A percentile compares a stretch with the other conserved stretches of the same genome.
These are phyloP conservation scores for Xylariaceae sp. DNA, from an alignment of 2,329 filamentous ascomycete species.

Conservation along the genomic window DNA sequence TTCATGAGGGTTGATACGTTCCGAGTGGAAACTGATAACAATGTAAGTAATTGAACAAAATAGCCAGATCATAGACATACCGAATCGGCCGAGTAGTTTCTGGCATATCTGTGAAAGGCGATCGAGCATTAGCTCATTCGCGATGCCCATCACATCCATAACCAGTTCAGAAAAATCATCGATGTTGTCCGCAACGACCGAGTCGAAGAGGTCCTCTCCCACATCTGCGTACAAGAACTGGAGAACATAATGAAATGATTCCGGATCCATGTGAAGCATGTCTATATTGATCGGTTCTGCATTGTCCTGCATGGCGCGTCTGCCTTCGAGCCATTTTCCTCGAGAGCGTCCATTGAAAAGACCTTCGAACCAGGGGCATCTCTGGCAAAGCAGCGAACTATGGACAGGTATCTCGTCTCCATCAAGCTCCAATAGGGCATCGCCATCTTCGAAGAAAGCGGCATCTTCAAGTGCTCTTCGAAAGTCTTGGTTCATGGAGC, in stretches of 20 bases:
- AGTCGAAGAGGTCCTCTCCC: slow-evolving; percentile 77
- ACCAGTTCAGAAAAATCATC: slow-evolving; percentile 88
- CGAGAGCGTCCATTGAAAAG: slow-evolving; percentile 85
- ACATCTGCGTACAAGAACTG: slow-evolving; percentile 80
- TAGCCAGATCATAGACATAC: slow-evolving; percentile 19
- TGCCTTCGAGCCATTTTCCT: slow-evolving; percentile 77
- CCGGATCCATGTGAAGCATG: slow-evolving; percentile 72
- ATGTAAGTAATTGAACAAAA: slow-evolving; percentile 20
- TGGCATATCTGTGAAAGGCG: slow-evolving; percentile 88
- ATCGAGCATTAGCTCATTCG: slow-evolving; percentile 95
- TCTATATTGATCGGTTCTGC: slow-evolving; percentile 66
- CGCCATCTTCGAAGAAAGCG: slow-evolving; percentile 73
- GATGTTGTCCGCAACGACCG: slow-evolving; percentile 65
- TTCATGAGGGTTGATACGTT: slow-evolving; percentile 87
- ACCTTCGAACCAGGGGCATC: slow-evolving; percentile 89
- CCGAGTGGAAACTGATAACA: slow-evolving; percentile 62
- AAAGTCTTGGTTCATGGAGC: slow-evolving; percentile 68
- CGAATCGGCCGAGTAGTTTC: slow-evolving; percentile 72
- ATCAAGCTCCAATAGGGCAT: slow-evolving; percentile 76
- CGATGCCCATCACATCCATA: slow-evolving; percentile 83
- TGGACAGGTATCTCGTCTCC: slow-evolving; percentile 72
- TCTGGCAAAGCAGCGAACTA: slow-evolving; percentile 72
- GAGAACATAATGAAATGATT: slow-evolving; percentile 76
- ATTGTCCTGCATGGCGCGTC: slow-evolving; percentile 50
- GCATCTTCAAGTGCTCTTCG: slow-evolving; percentile 65